Evolutionary conservation across 345 rosid genomes (phyloP).

Genomic region (Eucalyptus tenuipes): DNA sequence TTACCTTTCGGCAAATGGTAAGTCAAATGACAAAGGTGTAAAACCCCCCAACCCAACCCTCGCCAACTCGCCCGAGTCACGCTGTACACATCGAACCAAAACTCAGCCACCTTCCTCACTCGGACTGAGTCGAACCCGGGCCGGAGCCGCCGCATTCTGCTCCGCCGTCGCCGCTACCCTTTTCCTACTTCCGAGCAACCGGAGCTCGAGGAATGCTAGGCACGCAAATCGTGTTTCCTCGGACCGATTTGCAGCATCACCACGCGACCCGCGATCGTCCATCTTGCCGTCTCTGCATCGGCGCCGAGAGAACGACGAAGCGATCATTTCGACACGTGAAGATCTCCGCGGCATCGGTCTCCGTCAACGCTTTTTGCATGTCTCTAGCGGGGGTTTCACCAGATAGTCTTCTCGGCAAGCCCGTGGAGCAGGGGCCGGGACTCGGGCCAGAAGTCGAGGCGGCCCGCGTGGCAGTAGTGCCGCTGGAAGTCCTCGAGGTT

Average conservation of each 20-base stretch:
- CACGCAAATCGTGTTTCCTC: neutral
- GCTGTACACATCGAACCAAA: neutral
- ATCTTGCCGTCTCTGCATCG: neutral
- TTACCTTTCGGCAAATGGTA: neutral
- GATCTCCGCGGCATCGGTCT: neutral
- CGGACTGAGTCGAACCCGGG: neutral
- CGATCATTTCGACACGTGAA: neutral
- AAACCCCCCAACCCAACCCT: neutral
- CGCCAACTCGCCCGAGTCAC: neutral
- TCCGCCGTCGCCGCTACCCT: neutral
- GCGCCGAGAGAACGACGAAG: neutral
- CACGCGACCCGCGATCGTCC: neutral
- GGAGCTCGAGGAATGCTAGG: neutral
- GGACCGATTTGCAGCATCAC: neutral
- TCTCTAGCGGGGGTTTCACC: constrained; percentile 8
- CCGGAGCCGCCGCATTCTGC: neutral
- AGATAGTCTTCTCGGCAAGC: constrained; percentile 29
- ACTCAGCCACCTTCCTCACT: neutral
- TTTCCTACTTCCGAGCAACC: neutral
- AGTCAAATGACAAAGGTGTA: neutral
- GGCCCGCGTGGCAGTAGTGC: constrained; percentile 39
- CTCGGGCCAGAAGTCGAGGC: constrained; percentile 53
- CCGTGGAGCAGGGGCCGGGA: constrained; percentile 71
- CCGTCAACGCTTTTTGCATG: neutral
- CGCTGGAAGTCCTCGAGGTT: constrained; percentile 49